These are phyloP conservation scores for Monosporascus sp. DNA, from an alignment of 2,329 filamentous ascomycete genomes.

Conservation along the genomic window DNA sequence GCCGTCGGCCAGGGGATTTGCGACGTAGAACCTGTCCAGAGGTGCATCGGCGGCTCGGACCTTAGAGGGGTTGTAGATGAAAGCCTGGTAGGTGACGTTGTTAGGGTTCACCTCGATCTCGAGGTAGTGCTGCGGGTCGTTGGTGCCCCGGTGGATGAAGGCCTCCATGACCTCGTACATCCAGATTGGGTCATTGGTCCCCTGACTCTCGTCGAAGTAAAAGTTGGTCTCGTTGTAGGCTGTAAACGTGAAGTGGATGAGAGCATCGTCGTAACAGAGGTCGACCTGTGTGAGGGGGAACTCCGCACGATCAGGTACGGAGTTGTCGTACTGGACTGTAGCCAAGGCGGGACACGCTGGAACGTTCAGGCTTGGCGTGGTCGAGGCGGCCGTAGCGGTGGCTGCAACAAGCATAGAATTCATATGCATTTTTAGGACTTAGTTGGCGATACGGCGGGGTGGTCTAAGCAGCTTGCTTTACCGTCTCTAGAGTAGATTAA, in stretches of 20 bases:
- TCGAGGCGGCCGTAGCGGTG: background rate
- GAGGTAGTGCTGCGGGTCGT: constrained; percentile 42
- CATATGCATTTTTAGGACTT: background rate
- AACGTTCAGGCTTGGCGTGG: constrained; percentile 26
- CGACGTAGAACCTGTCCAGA: constrained; percentile 38
- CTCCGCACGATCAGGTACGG: constrained; percentile 33
- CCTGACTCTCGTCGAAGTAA: constrained; percentile 37
- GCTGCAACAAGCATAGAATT: background rate
- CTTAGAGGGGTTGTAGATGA: constrained; percentile 46
- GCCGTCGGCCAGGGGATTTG: constrained; percentile 34
- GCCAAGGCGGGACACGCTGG: constrained; percentile 32
- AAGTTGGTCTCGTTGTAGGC: constrained; percentile 41
- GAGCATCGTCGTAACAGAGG: constrained; percentile 38
- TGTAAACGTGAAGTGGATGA: constrained; percentile 37
- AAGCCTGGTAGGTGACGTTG: constrained; percentile 46
- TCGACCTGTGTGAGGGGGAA: constrained; percentile 41
- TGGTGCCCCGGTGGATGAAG: constrained; percentile 40
- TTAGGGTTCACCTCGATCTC: constrained; percentile 47
- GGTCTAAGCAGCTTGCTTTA: no score
- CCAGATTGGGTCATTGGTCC: constrained; percentile 42
- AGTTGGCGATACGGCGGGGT: no score
- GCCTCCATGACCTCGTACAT: constrained; percentile 46
- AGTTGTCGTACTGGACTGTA: constrained; percentile 33
- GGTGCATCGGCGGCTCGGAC: constrained; percentile 33
- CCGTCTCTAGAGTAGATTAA: background rate